A percentile compares a stretch with the other conserved stretches of the same genome.
These are phyloP conservation scores for Clitopilus passeckerianus DNA, from an alignment of 768 basidiomycete genomes.

Conservation along the genomic window DNA sequence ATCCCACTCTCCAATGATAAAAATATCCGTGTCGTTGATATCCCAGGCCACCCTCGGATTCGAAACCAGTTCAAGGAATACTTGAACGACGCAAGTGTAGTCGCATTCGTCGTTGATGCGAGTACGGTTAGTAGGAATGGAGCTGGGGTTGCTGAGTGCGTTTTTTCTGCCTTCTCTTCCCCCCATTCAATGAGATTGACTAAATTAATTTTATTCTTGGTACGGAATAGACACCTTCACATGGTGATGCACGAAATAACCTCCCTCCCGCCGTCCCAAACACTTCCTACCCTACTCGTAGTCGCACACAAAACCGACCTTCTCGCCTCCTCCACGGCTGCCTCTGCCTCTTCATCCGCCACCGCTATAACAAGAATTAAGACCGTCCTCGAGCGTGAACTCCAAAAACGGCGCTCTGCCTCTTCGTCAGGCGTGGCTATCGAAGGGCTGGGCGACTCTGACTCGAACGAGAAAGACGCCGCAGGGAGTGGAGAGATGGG, in stretches of 20 bases:
- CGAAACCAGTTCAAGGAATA: slow-evolving; percentile 69
- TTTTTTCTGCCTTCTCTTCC: slow-evolving; percentile 13
- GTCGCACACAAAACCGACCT: slow-evolving; percentile 78
- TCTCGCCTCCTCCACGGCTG: slow-evolving; percentile 42
- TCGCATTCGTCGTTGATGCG: slow-evolving; percentile 79
- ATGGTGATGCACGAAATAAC: slow-evolving; percentile 62
- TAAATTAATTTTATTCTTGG: slow-evolving; percentile 2
- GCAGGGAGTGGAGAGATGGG: slow-evolving; percentile 47
- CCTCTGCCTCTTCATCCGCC: slow-evolving; percentile 26
- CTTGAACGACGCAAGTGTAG: slow-evolving; percentile 52
- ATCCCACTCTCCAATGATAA: slow-evolving; percentile 39
- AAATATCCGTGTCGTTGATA: slow-evolving; percentile 55
- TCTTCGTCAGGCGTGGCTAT: slow-evolving; percentile 64
- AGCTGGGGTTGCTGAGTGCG: slow-evolving; percentile 74
- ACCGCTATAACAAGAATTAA: slow-evolving; percentile 69
- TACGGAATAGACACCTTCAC: slow-evolving; percentile 60
- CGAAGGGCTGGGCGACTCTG: slow-evolving; percentile 59
- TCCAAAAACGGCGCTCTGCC: slow-evolving; percentile 68
- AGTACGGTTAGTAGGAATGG: slow-evolving; percentile 76
- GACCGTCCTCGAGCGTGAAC: slow-evolving; percentile 76
- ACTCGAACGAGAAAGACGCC: slow-evolving; percentile 34
- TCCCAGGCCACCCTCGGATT: slow-evolving; percentile 85
- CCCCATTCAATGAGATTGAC: too few species aligned
- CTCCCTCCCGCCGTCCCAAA: slow-evolving; percentile 67
- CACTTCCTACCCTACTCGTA: slow-evolving; percentile 55